phyloP scores from a whole-genome alignment of 352 stramenopile species.

The Phytophthora palmivora region DNA sequence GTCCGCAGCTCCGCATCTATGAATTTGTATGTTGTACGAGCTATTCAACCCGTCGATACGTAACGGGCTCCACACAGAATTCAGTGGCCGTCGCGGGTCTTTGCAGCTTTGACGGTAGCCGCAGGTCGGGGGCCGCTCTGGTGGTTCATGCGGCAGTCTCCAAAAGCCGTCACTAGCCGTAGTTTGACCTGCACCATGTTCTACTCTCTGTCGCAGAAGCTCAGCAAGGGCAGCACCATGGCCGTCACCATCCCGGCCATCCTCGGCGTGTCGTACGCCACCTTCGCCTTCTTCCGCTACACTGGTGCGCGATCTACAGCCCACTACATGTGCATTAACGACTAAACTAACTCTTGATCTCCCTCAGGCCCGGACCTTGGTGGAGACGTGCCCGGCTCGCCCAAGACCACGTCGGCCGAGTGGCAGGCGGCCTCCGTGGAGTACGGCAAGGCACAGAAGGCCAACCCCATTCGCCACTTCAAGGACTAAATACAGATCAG shows the following conservation, averaged over 20 bases:
- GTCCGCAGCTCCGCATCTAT: conserved; percentile 24
- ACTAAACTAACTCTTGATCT: conserved; percentile 2
- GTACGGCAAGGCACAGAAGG: conserved; percentile 83
- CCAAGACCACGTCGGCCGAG: conserved; percentile 79
- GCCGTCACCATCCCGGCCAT: conserved; percentile 48
- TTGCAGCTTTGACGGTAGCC: conserved; percentile 50
- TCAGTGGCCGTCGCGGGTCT: conserved; percentile 43
- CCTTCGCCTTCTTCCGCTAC: conserved; percentile 68
- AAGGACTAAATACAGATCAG: conserved; percentile 66
- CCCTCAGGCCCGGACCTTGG: conserved; percentile 68
- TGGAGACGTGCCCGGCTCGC: conserved; percentile 52
- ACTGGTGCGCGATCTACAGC: conserved; percentile 48
- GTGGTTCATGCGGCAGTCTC: conserved; percentile 43
- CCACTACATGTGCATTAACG: background rate
- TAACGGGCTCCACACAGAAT: background rate
- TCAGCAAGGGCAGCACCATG: conserved; percentile 70
- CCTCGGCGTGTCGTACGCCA: conserved; percentile 49
- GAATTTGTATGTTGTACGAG: conserved; percentile 1
- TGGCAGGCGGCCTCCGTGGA: conserved; percentile 79
- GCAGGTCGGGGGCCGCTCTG: conserved; percentile 32
- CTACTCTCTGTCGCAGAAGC: conserved; percentile 71
- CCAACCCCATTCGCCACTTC: conserved; percentile 86
- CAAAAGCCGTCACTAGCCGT: conserved; percentile 33
- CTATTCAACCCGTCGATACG: background rate
- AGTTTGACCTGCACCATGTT: conserved; percentile 57